These are phyloP conservation scores for Nothophaeocryptopus gaeumannii DNA, from an alignment of 2,329 filamentous ascomycete genomes.

Conservation along the genomic window DNA sequence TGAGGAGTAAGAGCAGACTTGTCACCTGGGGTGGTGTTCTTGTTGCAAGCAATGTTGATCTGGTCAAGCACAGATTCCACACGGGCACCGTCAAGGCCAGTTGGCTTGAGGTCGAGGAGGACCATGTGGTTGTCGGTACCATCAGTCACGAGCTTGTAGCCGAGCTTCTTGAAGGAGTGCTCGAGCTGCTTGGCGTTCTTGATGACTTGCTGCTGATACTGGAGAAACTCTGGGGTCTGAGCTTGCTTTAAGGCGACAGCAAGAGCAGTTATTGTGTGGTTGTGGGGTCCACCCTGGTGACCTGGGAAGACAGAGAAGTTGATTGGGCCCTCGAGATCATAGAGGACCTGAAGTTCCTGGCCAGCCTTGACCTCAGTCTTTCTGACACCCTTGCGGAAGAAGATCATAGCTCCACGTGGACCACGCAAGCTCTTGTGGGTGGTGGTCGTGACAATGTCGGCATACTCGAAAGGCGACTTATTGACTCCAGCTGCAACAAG, in stretches of 20 bases:
- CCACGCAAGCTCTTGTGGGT: constrained; percentile 99
- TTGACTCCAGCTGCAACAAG: constrained; percentile 91
- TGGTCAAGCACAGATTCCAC: constrained; percentile 95
- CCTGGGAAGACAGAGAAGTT: constrained; percentile 99
- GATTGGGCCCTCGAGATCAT: constrained; percentile 93
- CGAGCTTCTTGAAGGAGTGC: constrained; percentile 70
- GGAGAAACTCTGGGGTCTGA: constrained; percentile 81
- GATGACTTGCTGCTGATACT: constrained; percentile 89
- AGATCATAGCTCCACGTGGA: constrained; percentile 98
- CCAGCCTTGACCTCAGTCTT: constrained; percentile 86
- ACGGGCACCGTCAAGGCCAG: constrained; percentile 81
- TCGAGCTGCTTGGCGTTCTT: constrained; percentile 92
- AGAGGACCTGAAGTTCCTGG: constrained; percentile 70
- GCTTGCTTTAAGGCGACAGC: constrained; percentile 95
- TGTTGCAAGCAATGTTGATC: constrained; percentile 99
- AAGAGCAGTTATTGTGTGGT: constrained; percentile 98
- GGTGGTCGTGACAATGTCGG: constrained; percentile 96
- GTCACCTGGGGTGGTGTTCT: constrained; percentile 97
- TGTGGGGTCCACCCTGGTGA: constrained; percentile 97
- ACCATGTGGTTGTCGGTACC: constrained; percentile 99
- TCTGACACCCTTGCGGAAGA: constrained; percentile 96
- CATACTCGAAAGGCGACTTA: constrained; percentile 85
- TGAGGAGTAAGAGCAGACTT: constrained; percentile 93
- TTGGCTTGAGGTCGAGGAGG: constrained; percentile 82
- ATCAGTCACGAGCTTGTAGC: constrained; percentile 91